Conservation (phyloP, 768 basidiomycete genomes). For the Favolaschia claudopus region DNA sequence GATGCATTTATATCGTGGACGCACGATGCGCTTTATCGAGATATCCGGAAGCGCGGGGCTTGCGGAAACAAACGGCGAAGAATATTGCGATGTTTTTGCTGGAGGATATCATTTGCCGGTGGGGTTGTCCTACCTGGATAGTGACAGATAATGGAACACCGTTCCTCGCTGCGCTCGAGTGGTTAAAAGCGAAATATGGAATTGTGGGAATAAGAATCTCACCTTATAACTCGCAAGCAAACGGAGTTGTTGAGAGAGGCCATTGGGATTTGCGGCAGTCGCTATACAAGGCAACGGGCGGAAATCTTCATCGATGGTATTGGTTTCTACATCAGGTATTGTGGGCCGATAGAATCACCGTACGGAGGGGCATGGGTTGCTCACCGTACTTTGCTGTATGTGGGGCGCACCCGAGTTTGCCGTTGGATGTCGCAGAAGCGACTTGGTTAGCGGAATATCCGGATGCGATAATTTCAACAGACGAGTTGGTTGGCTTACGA, state of each 20-base stretch:
- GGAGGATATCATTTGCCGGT: conserved; percentile 42
- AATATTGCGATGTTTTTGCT: conserved; percentile 33
- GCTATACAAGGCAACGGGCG: conserved; percentile 41
- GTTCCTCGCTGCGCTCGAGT: conserved; percentile 32
- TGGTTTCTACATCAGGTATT: conserved; percentile 32
- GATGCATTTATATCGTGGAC: conserved; percentile 33
- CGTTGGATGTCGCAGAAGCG: conserved; percentile 41
- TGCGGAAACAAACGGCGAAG: conserved; percentile 28
- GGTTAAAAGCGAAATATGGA: conserved; percentile 34
- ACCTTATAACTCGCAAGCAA: conserved; percentile 43
- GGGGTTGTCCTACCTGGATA: conserved; percentile 46
- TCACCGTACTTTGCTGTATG: conserved; percentile 42
- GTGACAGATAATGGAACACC: conserved; percentile 50
- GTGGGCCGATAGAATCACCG: conserved; percentile 47
- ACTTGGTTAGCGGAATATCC: conserved; percentile 38
- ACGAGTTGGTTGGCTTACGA: conserved; percentile 29
- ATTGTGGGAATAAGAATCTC: conserved; percentile 43
- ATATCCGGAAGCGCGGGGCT: conserved; percentile 32
- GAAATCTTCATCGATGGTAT: conserved; percentile 42
- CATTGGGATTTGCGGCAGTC: conserved; percentile 40
- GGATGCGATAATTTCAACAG: conserved; percentile 24
- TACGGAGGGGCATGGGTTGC: conserved; percentile 34
- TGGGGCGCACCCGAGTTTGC: conserved; percentile 41
- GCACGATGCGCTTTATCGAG: conserved; percentile 25
- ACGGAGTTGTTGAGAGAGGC: conserved; percentile 37